A percentile compares a stretch with the other conserved stretches of the same genome.
These are phyloP conservation scores for Leccinum longicurvipes DNA, from an alignment of 768 basidiomycete species.

Conservation along the genomic window DNA sequence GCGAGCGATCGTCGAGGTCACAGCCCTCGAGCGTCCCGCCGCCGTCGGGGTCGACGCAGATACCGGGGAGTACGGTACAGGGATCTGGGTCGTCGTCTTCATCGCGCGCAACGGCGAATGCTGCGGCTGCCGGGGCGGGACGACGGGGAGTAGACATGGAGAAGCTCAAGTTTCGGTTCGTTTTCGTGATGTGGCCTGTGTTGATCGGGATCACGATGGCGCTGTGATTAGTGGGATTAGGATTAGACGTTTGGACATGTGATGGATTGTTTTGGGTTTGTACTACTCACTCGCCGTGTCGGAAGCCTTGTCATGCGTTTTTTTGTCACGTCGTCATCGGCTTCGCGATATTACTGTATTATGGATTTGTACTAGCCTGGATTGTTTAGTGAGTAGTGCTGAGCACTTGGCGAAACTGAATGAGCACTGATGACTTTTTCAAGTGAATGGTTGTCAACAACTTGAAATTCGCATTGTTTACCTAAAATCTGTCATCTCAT, in stretches of 20 bases:
- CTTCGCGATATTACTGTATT: not conserved
- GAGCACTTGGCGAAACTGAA: too few species aligned
- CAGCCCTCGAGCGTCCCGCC: constrained; percentile 4
- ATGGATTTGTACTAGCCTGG: not conserved
- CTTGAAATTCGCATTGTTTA: too few species aligned
- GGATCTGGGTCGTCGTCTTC: not conserved
- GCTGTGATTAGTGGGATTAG: constrained; percentile 32
- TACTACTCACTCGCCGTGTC: not conserved
- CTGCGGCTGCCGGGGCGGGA: constrained; percentile 1
- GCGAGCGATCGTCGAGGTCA: not conserved
- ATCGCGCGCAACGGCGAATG: constrained; percentile 13
- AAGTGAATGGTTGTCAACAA: too few species aligned
- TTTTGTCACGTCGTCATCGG: not conserved
- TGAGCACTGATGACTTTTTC: too few species aligned
- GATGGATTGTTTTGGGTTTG: not conserved
- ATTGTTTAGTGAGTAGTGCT: too few species aligned
- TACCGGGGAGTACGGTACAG: not conserved
- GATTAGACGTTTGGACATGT: not conserved
- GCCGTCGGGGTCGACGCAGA: constrained; percentile 8
- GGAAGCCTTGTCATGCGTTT: not conserved
- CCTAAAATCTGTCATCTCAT: too few species aligned
- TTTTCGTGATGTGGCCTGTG: constrained; percentile 55
- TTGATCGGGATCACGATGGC: constrained; percentile 57
- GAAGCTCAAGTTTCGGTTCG: constrained; percentile 42
- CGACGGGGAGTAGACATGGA: constrained; percentile 30